Conservation (phyloP, 345 rosid species). For the Gynandropsis gynandra region DNA sequence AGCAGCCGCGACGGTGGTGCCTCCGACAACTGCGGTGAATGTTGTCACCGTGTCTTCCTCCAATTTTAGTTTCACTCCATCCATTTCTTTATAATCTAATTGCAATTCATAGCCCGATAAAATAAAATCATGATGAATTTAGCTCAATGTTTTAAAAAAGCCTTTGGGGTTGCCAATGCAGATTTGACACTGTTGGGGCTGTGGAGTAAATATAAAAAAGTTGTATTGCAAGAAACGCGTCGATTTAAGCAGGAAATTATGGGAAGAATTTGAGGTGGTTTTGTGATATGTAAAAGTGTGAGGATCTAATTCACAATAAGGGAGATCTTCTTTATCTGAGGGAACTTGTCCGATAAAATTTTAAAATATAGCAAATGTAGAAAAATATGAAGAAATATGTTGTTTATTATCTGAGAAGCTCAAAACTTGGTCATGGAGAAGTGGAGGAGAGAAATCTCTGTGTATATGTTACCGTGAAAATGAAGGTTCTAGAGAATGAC, state of each 20-base stretch:
- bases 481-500: slow-evolving; percentile 19
- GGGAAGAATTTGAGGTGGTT: no score
- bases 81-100: slow-evolving; percentile 20
- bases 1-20: background rate
- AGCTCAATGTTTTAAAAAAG: background rate
- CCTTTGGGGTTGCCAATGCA: background rate
- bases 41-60: slow-evolving; percentile 43
- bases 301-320: no score
- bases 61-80: slow-evolving; percentile 19
- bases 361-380: background rate
- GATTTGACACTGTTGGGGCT: no score
- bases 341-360: no score
- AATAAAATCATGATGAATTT: background rate
- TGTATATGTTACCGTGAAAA: background rate
- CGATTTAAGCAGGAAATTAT: no score
- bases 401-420: background rate
- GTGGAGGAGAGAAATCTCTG: slow-evolving; percentile 19
- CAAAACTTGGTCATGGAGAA: background rate
- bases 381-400: background rate
- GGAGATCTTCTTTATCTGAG: no score
- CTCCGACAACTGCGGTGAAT: background rate
- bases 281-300: no score
- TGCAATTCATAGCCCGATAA: slow-evolving; percentile 12
- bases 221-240: no score
- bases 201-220: no score